phyloP scores from a whole-genome alignment of 208 protist genomes.

The Balamuthia mandrillaris region DNA sequence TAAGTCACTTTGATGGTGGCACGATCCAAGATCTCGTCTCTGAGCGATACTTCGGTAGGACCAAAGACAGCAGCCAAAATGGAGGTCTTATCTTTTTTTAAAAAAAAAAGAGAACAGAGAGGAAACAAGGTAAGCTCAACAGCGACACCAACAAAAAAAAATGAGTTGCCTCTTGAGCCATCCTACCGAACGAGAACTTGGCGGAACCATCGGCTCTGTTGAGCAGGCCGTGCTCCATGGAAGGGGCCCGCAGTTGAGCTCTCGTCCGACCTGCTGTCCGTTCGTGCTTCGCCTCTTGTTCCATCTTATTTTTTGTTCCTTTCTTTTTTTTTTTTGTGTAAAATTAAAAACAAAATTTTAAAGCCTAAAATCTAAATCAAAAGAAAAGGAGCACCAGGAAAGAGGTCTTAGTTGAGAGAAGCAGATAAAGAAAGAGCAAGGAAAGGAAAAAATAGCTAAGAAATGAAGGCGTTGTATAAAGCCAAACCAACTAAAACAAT shows the following conservation, averaged over 20 bases:
- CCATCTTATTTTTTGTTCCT: neutral
- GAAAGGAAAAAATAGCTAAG: too few relatives aligned
- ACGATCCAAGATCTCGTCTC: conserved; percentile 19
- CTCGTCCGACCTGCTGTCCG: neutral
- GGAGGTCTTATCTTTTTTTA: neutral
- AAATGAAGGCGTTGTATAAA: too few relatives aligned
- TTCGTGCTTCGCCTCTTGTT: neutral
- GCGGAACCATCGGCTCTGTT: conserved; percentile 21
- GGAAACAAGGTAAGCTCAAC: too few relatives aligned
- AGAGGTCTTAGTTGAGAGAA: too few relatives aligned
- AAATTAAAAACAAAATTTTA: too few relatives aligned
- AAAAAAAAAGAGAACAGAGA: neutral
- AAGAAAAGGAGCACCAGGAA: too few relatives aligned
- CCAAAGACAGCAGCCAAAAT: conserved; percentile 18
- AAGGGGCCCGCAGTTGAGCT: neutral
- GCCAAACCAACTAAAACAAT: too few relatives aligned
- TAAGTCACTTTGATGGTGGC: conserved; percentile 25
- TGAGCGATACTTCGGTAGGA: conserved; percentile 5
- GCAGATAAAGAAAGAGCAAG: too few relatives aligned
- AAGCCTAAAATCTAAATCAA: too few relatives aligned
- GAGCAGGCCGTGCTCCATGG: neutral
- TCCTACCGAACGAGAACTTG: conserved; percentile 15
- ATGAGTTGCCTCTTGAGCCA: neutral
- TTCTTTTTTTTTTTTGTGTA: too few relatives aligned
- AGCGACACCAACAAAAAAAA: too few relatives aligned